Percentiles rank a stretch among this genome's conserved stretches.
Evolutionary conservation across 2,329 filamentous ascomycete genomes (phyloP).

Genomic region (Zymoseptoria brevis): DNA sequence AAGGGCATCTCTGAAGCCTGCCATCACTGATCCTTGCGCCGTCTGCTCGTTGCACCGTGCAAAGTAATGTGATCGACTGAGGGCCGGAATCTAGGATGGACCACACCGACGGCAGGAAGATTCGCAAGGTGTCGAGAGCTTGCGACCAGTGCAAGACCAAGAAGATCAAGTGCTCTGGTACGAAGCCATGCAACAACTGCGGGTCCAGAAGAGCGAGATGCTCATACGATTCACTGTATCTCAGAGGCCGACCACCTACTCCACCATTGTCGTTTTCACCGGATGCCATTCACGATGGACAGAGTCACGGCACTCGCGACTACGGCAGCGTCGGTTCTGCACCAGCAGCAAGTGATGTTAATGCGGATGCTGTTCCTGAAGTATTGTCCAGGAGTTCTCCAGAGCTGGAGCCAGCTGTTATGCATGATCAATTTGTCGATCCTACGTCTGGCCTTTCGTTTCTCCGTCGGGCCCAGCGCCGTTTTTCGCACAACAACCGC

Average conservation of each 20-base stretch:
- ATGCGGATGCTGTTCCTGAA: constrained; percentile 10
- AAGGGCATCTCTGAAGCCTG: too few relatives aligned
- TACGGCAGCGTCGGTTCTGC: not conserved
- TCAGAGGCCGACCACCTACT: not conserved
- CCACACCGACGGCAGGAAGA: not conserved
- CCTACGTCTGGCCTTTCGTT: constrained; percentile 47
- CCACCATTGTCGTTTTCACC: not conserved
- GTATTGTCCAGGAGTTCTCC: constrained; percentile 31
- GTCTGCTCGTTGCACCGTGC: too few relatives aligned
- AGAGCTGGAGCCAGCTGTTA: constrained; percentile 41
- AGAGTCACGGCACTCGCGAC: not conserved
- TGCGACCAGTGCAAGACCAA: constrained; percentile 13
- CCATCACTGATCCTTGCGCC: too few relatives aligned
- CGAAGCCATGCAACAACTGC: constrained; percentile 31
- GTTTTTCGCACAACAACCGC: constrained; percentile 49
- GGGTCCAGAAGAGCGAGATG: not conserved
- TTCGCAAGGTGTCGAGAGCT: not conserved
- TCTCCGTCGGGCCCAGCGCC: constrained; percentile 59
- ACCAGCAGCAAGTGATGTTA: not conserved
- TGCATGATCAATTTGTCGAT: constrained; percentile 50
- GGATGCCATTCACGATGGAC: not conserved
- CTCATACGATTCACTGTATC: not conserved
- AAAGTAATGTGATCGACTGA: too few relatives aligned
- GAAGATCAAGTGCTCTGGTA: constrained; percentile 33
- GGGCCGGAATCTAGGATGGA: not conserved